These are phyloP conservation scores for Plantago ovata DNA, from an alignment of 257 asterid genomes.

Conservation along the genomic window DNA sequence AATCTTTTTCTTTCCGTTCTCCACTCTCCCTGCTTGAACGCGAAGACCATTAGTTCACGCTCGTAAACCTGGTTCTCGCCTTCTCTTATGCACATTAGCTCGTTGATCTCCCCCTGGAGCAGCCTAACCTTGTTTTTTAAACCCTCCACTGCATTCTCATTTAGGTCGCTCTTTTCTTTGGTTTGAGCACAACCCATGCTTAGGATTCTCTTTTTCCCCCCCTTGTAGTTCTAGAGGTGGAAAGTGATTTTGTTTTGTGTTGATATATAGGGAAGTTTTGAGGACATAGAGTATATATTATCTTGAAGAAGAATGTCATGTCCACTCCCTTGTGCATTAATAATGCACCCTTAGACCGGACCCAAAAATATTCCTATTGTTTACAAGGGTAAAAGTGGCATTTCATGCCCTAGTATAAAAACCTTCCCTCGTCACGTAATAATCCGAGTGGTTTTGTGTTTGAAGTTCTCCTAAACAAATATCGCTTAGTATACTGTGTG, in stretches of 20 bases:
- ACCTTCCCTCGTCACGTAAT: too few relatives aligned
- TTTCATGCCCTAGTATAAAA: too few relatives aligned
- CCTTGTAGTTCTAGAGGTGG: background rate
- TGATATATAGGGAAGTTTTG: background rate
- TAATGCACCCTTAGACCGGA: background rate
- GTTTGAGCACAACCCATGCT: conserved; percentile 61
- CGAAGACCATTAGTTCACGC: conserved; percentile 53
- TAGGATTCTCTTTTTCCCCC: background rate
- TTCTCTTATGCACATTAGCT: conserved; percentile 61
- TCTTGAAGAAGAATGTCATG: background rate
- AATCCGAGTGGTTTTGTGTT: too few relatives aligned
- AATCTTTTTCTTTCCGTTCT: conserved; percentile 52
- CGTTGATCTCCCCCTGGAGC: conserved; percentile 56
- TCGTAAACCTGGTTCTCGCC: conserved; percentile 53
- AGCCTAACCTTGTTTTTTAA: conserved; percentile 47
- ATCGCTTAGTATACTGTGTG: too few relatives aligned
- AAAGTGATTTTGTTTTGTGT: background rate
- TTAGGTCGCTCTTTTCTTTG: conserved; percentile 28
- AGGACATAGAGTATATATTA: background rate
- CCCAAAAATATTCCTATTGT: background rate
- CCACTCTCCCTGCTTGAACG: conserved; percentile 75
- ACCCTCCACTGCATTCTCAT: conserved; percentile 43
- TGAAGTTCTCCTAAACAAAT: too few relatives aligned
- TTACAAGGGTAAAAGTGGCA: too few relatives aligned
- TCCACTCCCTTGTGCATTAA: background rate